phyloP scores from a whole-genome alignment of 2,329 filamentous ascomycete genomes.

The Phialophora macrospora region DNA sequence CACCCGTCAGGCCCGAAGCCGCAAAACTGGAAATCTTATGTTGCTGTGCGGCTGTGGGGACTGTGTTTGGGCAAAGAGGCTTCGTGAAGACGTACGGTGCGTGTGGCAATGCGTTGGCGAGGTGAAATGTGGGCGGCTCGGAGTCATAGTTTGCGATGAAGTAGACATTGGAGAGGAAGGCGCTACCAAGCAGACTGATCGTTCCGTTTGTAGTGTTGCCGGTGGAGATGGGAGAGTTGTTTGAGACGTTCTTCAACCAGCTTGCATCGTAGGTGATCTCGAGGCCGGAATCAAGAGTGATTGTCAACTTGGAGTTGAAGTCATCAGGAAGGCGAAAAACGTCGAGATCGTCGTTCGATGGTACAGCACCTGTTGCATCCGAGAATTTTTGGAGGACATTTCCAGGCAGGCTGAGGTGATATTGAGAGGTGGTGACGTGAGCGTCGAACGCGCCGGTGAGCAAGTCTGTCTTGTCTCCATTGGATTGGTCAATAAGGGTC shows the following conservation, averaged over 20 bases:
- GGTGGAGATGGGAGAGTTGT: constrained; percentile 39
- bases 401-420: constrained; percentile 49
- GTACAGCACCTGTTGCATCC: constrained; percentile 42
- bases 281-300: constrained; percentile 49
- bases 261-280: constrained; percentile 47
- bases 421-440: constrained; percentile 51
- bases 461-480: constrained; percentile 31
- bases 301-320: constrained; percentile 49
- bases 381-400: constrained; percentile 50
- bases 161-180: constrained; percentile 52
- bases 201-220: constrained; percentile 33
- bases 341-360: constrained; percentile 33
- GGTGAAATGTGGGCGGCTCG: constrained; percentile 45
- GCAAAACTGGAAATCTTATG: constrained; percentile 30
- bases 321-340: constrained; percentile 45
- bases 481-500: constrained; percentile 42
- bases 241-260: constrained; percentile 44
- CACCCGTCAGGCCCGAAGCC: constrained; percentile 35
- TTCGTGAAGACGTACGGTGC: constrained; percentile 50
- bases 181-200: constrained; percentile 44
- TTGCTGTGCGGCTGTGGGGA: constrained; percentile 43
- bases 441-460: constrained; percentile 48
- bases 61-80: constrained; percentile 47
- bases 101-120: constrained; percentile 48
- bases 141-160: constrained; percentile 52